phyloP scores from a whole-genome alignment of 495 filamentous ascomycete genomes.

The Aspergillus steynii region DNA sequence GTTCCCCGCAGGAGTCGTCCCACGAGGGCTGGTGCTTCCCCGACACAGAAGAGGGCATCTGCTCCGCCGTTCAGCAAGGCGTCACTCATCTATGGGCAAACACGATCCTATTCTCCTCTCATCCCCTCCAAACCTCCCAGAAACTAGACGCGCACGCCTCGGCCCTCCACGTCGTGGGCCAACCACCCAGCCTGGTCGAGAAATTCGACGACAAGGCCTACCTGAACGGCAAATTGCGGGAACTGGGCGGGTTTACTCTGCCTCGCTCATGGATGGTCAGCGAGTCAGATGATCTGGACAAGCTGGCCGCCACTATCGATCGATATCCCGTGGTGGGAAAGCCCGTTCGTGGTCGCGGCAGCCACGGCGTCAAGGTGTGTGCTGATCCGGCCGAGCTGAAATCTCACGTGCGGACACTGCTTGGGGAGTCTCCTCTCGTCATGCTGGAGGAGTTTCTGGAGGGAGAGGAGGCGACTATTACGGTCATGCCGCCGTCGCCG shows the following conservation, averaged over 20 bases:
- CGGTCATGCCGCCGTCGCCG: slow-evolving; percentile 38
- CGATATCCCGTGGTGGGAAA: slow-evolving; percentile 36
- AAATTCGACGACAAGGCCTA: slow-evolving; percentile 42
- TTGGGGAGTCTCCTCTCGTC: slow-evolving; percentile 29
- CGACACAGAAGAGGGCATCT: slow-evolving; percentile 38
- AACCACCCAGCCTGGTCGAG: slow-evolving; percentile 38
- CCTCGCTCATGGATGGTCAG: slow-evolving; percentile 23
- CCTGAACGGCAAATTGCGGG: slow-evolving; percentile 32
- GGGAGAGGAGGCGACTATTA: slow-evolving; percentile 43
- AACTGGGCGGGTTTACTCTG: slow-evolving; percentile 17
- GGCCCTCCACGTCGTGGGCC: slow-evolving; percentile 30
- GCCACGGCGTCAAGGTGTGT: slow-evolving; percentile 40
- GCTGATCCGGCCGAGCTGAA: slow-evolving; percentile 17
- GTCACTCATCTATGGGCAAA: slow-evolving; percentile 44
- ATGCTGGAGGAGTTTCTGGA: slow-evolving; percentile 41
- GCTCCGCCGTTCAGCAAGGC: slow-evolving; percentile 29
- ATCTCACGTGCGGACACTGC: slow-evolving; percentile 24
- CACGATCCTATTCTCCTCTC: slow-evolving; percentile 37
- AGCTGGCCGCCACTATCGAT: slow-evolving; percentile 13
- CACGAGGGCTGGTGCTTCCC: slow-evolving; percentile 38
- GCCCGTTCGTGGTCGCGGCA: slow-evolving; percentile 27
- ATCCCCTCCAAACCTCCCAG: slow-evolving; percentile 34
- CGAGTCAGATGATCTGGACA: slow-evolving; percentile 8
- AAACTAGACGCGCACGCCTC: slow-evolving; percentile 17
- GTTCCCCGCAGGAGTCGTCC: slow-evolving; percentile 15